Evolutionary conservation across 169 alveolate species (phyloP).

Genomic region (Neospora caninum): DNA sequence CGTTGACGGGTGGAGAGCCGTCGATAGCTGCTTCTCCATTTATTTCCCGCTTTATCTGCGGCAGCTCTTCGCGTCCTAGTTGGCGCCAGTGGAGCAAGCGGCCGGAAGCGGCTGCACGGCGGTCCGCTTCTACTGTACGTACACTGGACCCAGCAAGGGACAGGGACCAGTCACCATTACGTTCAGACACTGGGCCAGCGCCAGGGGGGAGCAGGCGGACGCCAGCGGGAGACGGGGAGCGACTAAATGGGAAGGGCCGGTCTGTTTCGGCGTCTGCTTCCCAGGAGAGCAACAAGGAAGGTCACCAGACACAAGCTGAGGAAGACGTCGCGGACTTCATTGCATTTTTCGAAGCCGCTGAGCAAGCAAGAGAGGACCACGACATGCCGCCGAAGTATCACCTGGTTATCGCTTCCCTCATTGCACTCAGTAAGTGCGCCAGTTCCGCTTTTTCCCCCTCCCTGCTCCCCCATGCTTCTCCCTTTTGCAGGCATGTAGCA

Average conservation of each 20-base stretch:
- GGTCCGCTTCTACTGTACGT: not conserved
- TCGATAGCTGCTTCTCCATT: not conserved
- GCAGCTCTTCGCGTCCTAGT: not conserved
- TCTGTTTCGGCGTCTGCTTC: not conserved
- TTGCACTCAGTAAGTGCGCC: not conserved
- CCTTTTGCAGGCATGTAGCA: too few relatives aligned
- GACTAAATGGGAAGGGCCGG: not conserved
- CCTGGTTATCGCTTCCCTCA: not conserved
- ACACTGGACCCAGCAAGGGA: too few relatives aligned
- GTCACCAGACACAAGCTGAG: not conserved
- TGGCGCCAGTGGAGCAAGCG: conserved; percentile 31
- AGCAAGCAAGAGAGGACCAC: not conserved
- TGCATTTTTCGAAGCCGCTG: not conserved
- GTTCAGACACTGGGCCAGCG: too few relatives aligned
- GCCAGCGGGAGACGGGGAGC: not conserved
- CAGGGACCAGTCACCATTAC: too few relatives aligned
- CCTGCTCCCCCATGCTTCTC: too few relatives aligned
- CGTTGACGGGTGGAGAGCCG: not conserved
- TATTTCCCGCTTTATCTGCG: not conserved
- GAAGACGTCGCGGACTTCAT: not conserved
- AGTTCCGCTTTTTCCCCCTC: too few relatives aligned
- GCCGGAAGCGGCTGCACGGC: not conserved
- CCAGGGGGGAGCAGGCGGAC: not conserved
- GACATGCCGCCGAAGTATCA: not conserved
- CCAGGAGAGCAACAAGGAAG: not conserved